Evolutionary conservation across 768 basidiomycete species (phyloP).

Genomic region (Boletus rubescentipes): DNA sequence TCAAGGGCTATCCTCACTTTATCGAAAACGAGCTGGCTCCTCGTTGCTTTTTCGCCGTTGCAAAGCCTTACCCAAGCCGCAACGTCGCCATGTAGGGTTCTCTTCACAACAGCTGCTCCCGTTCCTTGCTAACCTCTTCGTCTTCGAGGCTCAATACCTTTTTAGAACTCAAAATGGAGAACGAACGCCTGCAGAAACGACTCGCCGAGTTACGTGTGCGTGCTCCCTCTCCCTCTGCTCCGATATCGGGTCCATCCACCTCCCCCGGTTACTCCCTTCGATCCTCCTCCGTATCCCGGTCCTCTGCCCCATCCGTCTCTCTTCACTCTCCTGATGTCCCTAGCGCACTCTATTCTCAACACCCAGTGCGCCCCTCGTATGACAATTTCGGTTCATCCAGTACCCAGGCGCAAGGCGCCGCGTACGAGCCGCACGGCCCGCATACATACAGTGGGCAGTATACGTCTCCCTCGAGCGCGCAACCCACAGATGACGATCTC

Average conservation of each 20-base stretch:
- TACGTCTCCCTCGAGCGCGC: constrained; percentile 10
- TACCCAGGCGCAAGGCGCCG: constrained; percentile 9
- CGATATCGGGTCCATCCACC: constrained; percentile 13
- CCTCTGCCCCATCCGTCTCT: constrained; percentile 20
- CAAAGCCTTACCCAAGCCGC: constrained; percentile 74
- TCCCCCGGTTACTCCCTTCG: constrained; percentile 28
- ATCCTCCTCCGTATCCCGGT: constrained; percentile 28
- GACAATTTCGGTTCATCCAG: constrained; percentile 13
- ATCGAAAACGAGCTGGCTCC: constrained; percentile 37
- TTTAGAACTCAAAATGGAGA: constrained; percentile 85
- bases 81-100: constrained; percentile 62
- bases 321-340: constrained; percentile 13
- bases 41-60: constrained; percentile 71
- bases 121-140: background rate
- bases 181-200: constrained; percentile 72
- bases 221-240: constrained; percentile 17
- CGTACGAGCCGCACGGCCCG: constrained; percentile 22
- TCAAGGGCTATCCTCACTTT: constrained; percentile 64
- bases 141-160: constrained; percentile 61
- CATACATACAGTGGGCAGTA: constrained; percentile 20
- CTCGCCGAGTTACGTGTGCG: constrained; percentile 43
- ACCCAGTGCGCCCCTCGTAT: constrained; percentile 9
- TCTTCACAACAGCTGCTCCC: background rate
- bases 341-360: constrained; percentile 17
- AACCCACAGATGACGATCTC: constrained; percentile 40